Conservation (phyloP, 2,329 filamentous ascomycete species). For the Verticillium zaregamsianum region DNA sequence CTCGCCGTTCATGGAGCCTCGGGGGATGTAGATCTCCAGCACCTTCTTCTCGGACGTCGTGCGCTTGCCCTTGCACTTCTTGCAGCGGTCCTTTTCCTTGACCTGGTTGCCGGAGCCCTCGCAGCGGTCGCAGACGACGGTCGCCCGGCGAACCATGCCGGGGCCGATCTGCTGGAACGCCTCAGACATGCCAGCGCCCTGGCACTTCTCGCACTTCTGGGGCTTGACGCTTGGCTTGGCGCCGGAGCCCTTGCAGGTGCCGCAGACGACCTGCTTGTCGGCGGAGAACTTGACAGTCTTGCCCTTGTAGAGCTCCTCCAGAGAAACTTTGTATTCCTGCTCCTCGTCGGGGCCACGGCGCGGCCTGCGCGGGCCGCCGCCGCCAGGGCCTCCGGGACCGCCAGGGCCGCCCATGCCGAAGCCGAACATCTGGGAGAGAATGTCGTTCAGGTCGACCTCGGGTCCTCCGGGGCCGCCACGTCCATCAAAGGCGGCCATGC, state of each 20-base stretch:
- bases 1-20: conserved; percentile 82
- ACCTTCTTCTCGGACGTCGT: conserved; percentile 88
- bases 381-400: conserved; percentile 36
- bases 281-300: conserved; percentile 97
- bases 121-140: conserved; percentile 77
- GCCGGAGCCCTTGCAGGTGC: conserved; percentile 80
- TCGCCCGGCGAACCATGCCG: conserved; percentile 77
- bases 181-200: conserved; percentile 73
- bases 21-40: conserved; percentile 92
- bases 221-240: conserved; percentile 90
- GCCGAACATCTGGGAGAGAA: conserved; percentile 88
- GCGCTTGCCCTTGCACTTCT: conserved; percentile 95
- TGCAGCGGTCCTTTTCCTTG: conserved; percentile 96
- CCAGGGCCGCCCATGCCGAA: conserved; percentile 62
- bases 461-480: conserved; percentile 60
- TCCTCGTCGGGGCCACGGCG: conserved; percentile 79
- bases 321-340: conserved; percentile 82
- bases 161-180: conserved; percentile 80
- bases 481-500: conserved; percentile 92
- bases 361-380: conserved; percentile 54
- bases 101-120: conserved; percentile 79
- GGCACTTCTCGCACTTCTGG: conserved; percentile 77
- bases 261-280: conserved; percentile 90
- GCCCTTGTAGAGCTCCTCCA: conserved; percentile 97
- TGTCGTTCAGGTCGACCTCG: conserved; percentile 86